phyloP scores from a whole-genome alignment of 2,329 filamentous ascomycete species.

The Pseudogymnoascus sp. region DNA sequence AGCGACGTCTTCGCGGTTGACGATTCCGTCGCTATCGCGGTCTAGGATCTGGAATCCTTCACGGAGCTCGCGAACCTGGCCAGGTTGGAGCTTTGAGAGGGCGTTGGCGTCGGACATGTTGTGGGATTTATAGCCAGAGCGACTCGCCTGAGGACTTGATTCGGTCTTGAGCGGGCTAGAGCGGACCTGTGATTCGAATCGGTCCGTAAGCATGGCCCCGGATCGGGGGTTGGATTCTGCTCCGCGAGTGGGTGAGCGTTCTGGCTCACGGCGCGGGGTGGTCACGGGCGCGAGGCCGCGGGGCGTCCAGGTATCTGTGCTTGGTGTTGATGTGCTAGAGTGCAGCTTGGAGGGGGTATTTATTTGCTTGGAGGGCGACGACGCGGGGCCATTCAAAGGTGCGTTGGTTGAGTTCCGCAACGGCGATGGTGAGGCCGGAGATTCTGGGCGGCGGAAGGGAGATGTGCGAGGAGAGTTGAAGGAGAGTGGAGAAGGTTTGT shows the following conservation, averaged over 20 bases:
- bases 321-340: conserved; percentile 22
- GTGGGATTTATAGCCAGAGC: conserved; percentile 21
- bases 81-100: conserved; percentile 65
- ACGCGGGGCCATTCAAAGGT: conserved; percentile 35
- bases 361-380: conserved; percentile 35
- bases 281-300: conserved; percentile 25
- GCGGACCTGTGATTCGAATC: conserved; percentile 9
- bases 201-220: conserved; percentile 20
- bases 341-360: conserved; percentile 34
- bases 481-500: conserved; percentile 63
- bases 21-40: conserved; percentile 72
- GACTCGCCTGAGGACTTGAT: conserved; percentile 25
- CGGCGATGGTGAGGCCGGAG: conserved; percentile 55
- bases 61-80: conserved; percentile 77
- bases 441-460: conserved; percentile 54
- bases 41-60: conserved; percentile 94
- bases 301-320: conserved; percentile 23
- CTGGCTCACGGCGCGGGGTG: conserved; percentile 23
- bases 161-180: conserved; percentile 24
- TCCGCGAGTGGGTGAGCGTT: conserved; percentile 26
- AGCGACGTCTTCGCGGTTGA: conserved; percentile 73
- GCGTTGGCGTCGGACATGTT: conserved; percentile 36
- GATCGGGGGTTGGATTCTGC: conserved; percentile 22
- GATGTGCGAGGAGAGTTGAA: conserved; percentile 63
- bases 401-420: conserved; percentile 57